Evolutionary conservation across 2,329 filamentous ascomycete species (phyloP), one percentile per base, ranked within the genome.

Genomic region (Aspergillus luchuensis): DNA sequence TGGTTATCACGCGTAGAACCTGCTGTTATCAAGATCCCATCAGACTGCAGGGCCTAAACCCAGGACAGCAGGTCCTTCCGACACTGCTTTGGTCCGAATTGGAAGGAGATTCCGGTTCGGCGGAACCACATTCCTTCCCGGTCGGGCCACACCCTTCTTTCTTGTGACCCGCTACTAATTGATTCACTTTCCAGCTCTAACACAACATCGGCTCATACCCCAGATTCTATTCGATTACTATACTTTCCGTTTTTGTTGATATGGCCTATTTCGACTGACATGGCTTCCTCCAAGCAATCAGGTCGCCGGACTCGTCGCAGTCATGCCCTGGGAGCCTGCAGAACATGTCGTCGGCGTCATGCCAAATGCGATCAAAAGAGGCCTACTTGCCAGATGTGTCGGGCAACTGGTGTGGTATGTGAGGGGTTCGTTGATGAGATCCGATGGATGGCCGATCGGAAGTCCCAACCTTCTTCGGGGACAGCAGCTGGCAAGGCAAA

Each of bases 351-450:
- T 28, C 69, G 70, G 19, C 71, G 73, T 33, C 73, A 76, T 63
- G 68, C 74, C 33, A 76, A 75, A 66, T 77, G 74, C 56, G 74
- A 77, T 50, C 73, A 76, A 53, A 69, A 67, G 58, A 67, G 68
- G 38, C 74, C 74, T 23, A 60, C 63, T 3, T 77, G 74, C 57
- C 63, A 68, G 15, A 74, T 67, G 1, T 76, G 74, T 57, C 69
- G 61, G 8, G 65, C 66, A 10, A 55, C 71, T 7, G 71, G 71
- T 2, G 58, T 73, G 2, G 33, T 59, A 13, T 76, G 74, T 38
- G 72, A 74, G 54, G 72, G 72, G 1, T 74, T 72, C 45, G 65
- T 66, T 6, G 64, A 69, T 54, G 68, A 71, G 23, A 65, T 75
- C 17, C 66, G 67, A 41, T 76, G 72, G 73, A 68, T 74, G 62